Evolutionary conservation across 257 asterid species (phyloP).

Genomic region (Gentiana straminea): DNA sequence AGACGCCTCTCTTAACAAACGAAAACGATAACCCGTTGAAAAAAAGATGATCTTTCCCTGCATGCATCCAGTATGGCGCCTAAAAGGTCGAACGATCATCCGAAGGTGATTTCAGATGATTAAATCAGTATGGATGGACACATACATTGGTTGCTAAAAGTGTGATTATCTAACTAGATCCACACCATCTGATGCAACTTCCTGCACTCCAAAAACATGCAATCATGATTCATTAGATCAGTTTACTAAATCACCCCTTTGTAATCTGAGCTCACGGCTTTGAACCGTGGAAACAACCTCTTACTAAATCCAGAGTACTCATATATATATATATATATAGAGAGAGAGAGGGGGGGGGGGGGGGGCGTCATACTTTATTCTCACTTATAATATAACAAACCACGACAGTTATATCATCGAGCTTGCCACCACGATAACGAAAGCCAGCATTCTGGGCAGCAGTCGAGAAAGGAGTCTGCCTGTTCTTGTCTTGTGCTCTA

Average conservation of each 20-base stretch:
- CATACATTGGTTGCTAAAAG: neutral
- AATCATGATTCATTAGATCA: neutral
- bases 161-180: conserved; percentile 13
- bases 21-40: too few relatives aligned
- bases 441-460: conserved; percentile 97
- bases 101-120: too few relatives aligned
- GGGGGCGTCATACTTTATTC: conserved; percentile 40
- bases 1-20: too few relatives aligned
- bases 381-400: conserved; percentile 67
- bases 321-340: too few relatives aligned
- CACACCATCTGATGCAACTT: conserved; percentile 8
- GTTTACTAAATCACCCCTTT: neutral
- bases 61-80: too few relatives aligned
- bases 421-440: conserved; percentile 91
- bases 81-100: too few relatives aligned
- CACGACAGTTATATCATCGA: conserved; percentile 83
- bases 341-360: conserved; percentile 10
- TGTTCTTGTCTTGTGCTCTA: conserved; percentile 74
- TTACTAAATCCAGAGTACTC: too few relatives aligned
- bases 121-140: neutral
- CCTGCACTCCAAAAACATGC: conserved; percentile 16
- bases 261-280: too few relatives aligned
- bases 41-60: too few relatives aligned
- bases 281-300: too few relatives aligned
- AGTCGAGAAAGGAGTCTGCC: conserved; percentile 92